These are phyloP conservation scores for Raphanus sativus DNA, from an alignment of 345 rosid species.

Conservation along the genomic window DNA sequence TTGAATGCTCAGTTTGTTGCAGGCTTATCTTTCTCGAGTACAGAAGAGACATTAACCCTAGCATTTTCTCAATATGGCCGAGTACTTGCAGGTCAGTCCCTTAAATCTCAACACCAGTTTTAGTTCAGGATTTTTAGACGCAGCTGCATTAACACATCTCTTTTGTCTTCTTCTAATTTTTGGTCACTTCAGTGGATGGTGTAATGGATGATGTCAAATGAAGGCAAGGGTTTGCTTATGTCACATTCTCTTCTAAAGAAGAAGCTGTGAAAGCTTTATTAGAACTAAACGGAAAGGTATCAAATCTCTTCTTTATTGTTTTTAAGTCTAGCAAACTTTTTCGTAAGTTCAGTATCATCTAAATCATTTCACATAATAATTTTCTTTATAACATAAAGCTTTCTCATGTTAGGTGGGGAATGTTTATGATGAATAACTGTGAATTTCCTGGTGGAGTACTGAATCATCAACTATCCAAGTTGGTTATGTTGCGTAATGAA, in stretches of 20 bases:
- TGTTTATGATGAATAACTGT: neutral
- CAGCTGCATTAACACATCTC: no score
- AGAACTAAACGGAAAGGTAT: constrained; percentile 60
- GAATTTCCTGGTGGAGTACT: neutral
- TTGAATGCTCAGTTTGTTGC: constrained; percentile 14
- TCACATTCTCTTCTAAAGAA: constrained; percentile 46
- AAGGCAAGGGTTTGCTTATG: constrained; percentile 61
- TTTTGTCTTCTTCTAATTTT: no score
- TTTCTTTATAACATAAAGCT: neutral
- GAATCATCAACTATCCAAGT: neutral
- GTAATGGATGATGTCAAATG: constrained; percentile 40
- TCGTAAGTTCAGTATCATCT: neutral
- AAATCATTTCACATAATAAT: neutral
- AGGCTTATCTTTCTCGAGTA: constrained; percentile 57
- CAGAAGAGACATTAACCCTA: no score
- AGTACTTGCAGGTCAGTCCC: constrained; percentile 47
- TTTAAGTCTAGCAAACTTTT: neutral
- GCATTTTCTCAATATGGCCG: constrained; percentile 61
- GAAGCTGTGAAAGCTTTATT: constrained; percentile 52
- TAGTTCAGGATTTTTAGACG: neutral
- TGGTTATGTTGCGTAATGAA: neutral
- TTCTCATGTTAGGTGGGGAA: neutral
- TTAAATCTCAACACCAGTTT: neutral
- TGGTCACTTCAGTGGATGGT: constrained; percentile 39
- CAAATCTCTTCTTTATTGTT: no score